phyloP scores from a whole-genome alignment of 2,329 filamentous ascomycete genomes.

The Cytospora piceicola region DNA sequence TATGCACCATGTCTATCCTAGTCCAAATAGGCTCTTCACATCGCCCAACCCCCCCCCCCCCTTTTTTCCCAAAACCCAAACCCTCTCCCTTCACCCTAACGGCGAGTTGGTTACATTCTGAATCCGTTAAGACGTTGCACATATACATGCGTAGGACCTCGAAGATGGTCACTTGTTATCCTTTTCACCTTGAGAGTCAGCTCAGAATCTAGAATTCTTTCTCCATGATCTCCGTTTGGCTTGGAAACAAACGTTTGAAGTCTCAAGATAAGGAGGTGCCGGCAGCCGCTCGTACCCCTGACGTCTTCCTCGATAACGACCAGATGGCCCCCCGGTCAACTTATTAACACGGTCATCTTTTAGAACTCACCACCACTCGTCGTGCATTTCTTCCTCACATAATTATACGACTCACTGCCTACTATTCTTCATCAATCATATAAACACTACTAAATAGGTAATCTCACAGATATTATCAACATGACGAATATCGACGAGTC shows the following conservation, averaged over 20 bases:
- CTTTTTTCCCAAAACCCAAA: too few species aligned
- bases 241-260: too few species aligned
- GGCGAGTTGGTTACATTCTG: too few species aligned
- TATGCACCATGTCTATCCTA: not conserved
- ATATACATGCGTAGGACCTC: too few species aligned
- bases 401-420: not conserved
- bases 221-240: too few species aligned
- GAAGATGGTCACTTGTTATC: too few species aligned
- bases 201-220: too few species aligned
- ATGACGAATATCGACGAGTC: slow-evolving; percentile 20
- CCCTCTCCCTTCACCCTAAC: too few species aligned
- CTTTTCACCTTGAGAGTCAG: too few species aligned
- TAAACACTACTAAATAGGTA: not conserved
- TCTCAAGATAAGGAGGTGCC: too few species aligned
- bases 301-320: not conserved
- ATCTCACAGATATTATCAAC: not conserved
- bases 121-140: too few species aligned
- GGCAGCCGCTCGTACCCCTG: not conserved
- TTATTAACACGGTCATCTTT: not conserved
- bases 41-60: too few species aligned
- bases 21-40: not conserved
- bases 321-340: not conserved
- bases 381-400: not conserved
- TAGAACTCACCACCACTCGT: not conserved
- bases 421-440: not conserved